Conservation (phyloP, 108 stramenopile genomes). For the Cyclotella kingstonii region DNA sequence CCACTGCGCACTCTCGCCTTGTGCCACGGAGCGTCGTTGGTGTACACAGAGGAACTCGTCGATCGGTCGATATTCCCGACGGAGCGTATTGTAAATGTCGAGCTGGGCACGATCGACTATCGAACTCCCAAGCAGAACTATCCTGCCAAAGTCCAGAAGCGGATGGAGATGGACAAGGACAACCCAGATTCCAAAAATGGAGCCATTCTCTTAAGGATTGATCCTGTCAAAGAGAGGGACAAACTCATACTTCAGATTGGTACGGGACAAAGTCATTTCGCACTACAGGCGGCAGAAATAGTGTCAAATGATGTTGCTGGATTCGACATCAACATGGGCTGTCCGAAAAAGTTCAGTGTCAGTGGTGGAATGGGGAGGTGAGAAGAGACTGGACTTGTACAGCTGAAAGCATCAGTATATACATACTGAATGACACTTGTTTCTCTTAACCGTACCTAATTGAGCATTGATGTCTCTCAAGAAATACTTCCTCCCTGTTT, state of each 20-base stretch:
- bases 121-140: slow-evolving; percentile 49
- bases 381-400: slow-evolving; percentile 2
- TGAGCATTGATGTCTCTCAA: no score
- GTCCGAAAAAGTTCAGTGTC: slow-evolving; percentile 95
- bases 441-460: no score
- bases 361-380: slow-evolving; percentile 89
- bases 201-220: slow-evolving; percentile 67
- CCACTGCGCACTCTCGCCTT: slow-evolving; percentile 89
- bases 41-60: slow-evolving; percentile 94
- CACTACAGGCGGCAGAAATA: slow-evolving; percentile 73
- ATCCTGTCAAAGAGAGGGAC: slow-evolving; percentile 63
- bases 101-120: slow-evolving; percentile 87
- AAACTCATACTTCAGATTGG: slow-evolving; percentile 94
- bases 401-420: neutral
- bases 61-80: slow-evolving; percentile 78
- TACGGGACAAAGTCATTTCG: slow-evolving; percentile 81
- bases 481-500: neutral
- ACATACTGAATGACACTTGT: no score
- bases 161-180: slow-evolving; percentile 45
- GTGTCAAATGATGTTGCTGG: slow-evolving; percentile 84
- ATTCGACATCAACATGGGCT: slow-evolving; percentile 98
- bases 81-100: slow-evolving; percentile 61
- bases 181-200: slow-evolving; percentile 33
- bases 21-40: slow-evolving; percentile 86
- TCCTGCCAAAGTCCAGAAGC: slow-evolving; percentile 53